These are phyloP conservation scores for Infundibulicybe gibba DNA, from an alignment of 768 basidiomycete species.

Conservation along the genomic window DNA sequence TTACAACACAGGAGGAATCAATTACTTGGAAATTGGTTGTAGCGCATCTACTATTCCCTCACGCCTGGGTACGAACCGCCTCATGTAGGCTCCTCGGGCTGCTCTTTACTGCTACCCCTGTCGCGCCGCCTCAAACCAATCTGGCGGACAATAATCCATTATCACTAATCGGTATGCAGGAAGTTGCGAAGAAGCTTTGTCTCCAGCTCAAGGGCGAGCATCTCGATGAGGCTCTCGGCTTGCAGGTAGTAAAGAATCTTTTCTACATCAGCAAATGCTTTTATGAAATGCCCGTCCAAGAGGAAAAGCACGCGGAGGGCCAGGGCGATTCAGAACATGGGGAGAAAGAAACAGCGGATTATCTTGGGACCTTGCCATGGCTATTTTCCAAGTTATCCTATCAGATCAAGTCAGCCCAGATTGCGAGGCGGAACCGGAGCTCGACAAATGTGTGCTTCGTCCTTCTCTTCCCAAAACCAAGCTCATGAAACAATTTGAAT, in stretches of 20 bases:
- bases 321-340: slow-evolving; percentile 26
- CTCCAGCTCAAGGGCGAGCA: slow-evolving; percentile 80
- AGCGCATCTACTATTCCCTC: slow-evolving; percentile 78
- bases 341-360: slow-evolving; percentile 20
- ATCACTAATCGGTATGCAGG: slow-evolving; percentile 54
- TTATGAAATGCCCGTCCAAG: slow-evolving; percentile 31
- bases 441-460: slow-evolving; percentile 34
- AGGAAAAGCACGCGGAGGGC: slow-evolving; percentile 17
- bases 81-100: slow-evolving; percentile 73
- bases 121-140: slow-evolving; percentile 29
- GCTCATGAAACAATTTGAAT: slow-evolving; percentile 8
- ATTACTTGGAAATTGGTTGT: slow-evolving; percentile 65
- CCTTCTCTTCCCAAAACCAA: background rate
- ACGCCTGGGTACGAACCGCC: slow-evolving; percentile 89
- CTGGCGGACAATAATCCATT: slow-evolving; percentile 39
- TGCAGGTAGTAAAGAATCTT: slow-evolving; percentile 90
- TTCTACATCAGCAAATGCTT: slow-evolving; percentile 92
- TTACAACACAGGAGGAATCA: slow-evolving; percentile 37
- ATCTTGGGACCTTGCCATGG: slow-evolving; percentile 73
- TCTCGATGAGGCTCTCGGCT: slow-evolving; percentile 63
- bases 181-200: slow-evolving; percentile 69
- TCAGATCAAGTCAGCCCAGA: slow-evolving; percentile 74
- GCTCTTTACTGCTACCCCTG: slow-evolving; percentile 55
- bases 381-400: slow-evolving; percentile 93
- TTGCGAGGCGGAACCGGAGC: slow-evolving; percentile 58